phyloP scores from a whole-genome alignment of 441 rosid species.

The Viola pubescens region DNA sequence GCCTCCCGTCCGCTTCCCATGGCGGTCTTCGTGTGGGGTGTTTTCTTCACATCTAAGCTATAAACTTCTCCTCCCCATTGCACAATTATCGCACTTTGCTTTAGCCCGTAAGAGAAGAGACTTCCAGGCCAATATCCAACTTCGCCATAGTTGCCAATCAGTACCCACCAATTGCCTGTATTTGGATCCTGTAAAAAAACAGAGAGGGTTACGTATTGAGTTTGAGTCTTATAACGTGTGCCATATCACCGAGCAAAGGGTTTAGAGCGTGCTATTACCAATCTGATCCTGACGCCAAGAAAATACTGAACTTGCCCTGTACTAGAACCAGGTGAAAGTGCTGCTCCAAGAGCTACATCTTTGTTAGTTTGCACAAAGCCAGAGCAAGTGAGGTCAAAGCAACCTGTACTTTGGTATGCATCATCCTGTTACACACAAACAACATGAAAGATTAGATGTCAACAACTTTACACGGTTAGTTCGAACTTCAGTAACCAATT shows the following conservation, averaged over 20 bases:
- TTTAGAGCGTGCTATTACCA: constrained; percentile 9
- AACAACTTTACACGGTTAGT: not conserved
- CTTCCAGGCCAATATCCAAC: constrained; percentile 21
- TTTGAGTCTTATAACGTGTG: not conserved
- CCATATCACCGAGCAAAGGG: not conserved
- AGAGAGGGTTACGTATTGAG: no score
- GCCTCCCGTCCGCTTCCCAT: constrained; percentile 31
- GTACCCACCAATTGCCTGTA: constrained; percentile 24
- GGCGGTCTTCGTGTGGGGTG: constrained; percentile 25
- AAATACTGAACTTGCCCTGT: constrained; percentile 9
- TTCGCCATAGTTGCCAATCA: no score
- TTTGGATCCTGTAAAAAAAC: constrained; percentile 15
- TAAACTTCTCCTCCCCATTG: constrained; percentile 34
- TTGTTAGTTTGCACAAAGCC: constrained; percentile 22
- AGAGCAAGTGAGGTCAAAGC: constrained; percentile 25
- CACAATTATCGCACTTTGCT: constrained; percentile 14
- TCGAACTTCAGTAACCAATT: not conserved
- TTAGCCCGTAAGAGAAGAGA: constrained; percentile 1
- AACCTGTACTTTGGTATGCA: constrained; percentile 14
- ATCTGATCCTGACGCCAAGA: constrained; percentile 2
- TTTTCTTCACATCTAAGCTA: constrained; percentile 17
- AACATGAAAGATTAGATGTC: not conserved
- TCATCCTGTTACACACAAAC: constrained; percentile 12
- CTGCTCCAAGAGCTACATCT: constrained; percentile 13
- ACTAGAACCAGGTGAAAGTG: constrained; percentile 7